Base-by-base conservation (phyloP, 306 rosid species). In the Cicer pinnatifidum region DNA sequence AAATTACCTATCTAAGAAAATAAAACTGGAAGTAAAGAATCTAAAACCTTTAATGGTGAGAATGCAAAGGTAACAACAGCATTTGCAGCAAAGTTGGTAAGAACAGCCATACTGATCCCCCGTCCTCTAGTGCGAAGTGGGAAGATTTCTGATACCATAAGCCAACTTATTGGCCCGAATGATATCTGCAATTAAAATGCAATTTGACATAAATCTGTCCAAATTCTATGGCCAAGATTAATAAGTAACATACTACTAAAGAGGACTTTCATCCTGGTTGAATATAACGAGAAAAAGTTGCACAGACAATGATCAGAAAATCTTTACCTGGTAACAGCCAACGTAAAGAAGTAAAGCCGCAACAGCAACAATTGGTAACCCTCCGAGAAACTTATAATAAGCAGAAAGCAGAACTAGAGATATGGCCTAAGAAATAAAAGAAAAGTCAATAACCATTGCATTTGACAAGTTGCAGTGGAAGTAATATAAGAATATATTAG, bases 131-230 rank as follows among this genome's bases (percentile, higher is more conserved):
- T 89, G 61, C 89, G 96, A 69, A 91, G 80, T 2, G 98, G 97
- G 81, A 94, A 94, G 66, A 94, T 75, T 84, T 91, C 96, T 1
- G 98, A 94, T 74, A 91, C 98, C 97, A 94, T 89, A 46, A 94
- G 96, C 96, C 98, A 94, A 78, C 98, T 94, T 78, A 94, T 91
- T 11, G 97, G 98, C 75, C 98, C 97, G 82, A 94, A 91, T 60
- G 98, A 94, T 83, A 94, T 89, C 98, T 94, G 96, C 75, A 77
- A 80, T 50, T 54, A 40, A 78, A 75, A 85, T 46, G 44, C 11
- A 52, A 83, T 70, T 62, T 57, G 11, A 68, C 68, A 40, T 16
- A 64, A 70, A 54, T 65, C 9, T 16, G 12, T 44, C 56, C 48
- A 19, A 62, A 39, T 63, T 54, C n/a, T 12, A 70, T 38, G 35